Evolutionary conservation across 2,329 filamentous ascomycete genomes (phyloP), one percentile per base, ranked within the genome.

Genomic region (Talaromyces rugulosus): DNA sequence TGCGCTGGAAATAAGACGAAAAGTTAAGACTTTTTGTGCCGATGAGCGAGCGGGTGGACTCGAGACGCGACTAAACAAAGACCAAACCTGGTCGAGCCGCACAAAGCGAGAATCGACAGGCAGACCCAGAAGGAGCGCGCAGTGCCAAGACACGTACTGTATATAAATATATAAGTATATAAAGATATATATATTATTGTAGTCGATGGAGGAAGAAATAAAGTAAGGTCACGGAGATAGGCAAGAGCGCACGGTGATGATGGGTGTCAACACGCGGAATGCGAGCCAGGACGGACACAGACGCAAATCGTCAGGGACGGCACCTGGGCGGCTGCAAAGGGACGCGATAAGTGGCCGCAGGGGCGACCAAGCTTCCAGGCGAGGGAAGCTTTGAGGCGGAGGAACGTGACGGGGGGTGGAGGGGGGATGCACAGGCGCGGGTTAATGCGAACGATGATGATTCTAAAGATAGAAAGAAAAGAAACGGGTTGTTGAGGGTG

Each of bases 391-490:
- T 55, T 58, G 31, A 54, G 44, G 54, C 18, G 30, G 14, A 56
- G 42, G 57, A 27, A 47, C 23, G 44, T 47, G 44, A 47, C 42
- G 30, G 42, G 30, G 27, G 23, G 14, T 7, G 54, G 31, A n/a
- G 31, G 31, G 8, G 31, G 31, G 54, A 23, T 30, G 53, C 65
- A 63, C 62, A 51, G 18, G 27, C 44, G 44, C 44, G 18, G 18
- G 18, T 56, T 27, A 57, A 60, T 30, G 56, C 34, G 60, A 58
- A 42, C 61, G 66, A 71, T 67, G 66, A 47, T 47, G 44, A 71
- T 72, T 67, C 71, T 73, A 69, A 74, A 71, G 68, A 73, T 72
- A 72, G 69, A 67, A 66, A 62, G 61, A 60, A 58, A 62, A 58
- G 63, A 62, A 59, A 58, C 53, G 53, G 50, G 42, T 9, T 8